Base-by-base conservation (phyloP, 306 rosid genomes). In the Lithocarpus polystachyus region DNA sequence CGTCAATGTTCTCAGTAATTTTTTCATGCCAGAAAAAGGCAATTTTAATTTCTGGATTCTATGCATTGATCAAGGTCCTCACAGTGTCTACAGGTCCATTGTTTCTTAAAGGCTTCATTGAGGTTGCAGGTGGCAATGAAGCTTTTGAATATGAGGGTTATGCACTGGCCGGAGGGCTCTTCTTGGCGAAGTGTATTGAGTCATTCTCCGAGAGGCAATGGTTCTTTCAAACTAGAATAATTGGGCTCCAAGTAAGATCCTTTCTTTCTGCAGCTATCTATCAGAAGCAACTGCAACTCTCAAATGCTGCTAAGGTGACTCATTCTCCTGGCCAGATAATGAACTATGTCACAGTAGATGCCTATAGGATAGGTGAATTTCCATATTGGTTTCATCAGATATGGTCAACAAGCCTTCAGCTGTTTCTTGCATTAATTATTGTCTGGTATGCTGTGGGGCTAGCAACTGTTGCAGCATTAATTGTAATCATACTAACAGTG, bases 331-430 rank as follows among this genome's bases (percentile, higher is more conserved):
- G 97, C 5, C 94, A 91, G 86, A 87, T 93, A 26, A 91, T 89
- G 96, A 93, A 89, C 76, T 93, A 93, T 75, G 90, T 86, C 26
- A 89, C 92, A 0, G 96, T 91, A 5, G 97, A 93, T 82, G 91
- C 94, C 1, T 93, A 88, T 73, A 87, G 97, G 74, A 86, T 93
- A 2, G 98, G 98, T 73, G 98, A 93, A 77, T 93, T 93, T 48
- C 92, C 97, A 28, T 93, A 43, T 74, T 91, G 94, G 95, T 92
- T 89, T 88, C 98, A 94, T 81, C 94, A 88, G 61, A 89, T 90
- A 17, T 94, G 98, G 97, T 87, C 98, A 22, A 94, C 98, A 9
- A 82, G 88, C 56, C 72, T 94, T 19, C 98, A 92, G 74, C 87
- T 94, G 9, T 85, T 88, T 69, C 82, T 94, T 67, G 91, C 98